phyloP scores from a whole-genome alignment of 306 rosid species.

The Sechiopsis laciniata region DNA sequence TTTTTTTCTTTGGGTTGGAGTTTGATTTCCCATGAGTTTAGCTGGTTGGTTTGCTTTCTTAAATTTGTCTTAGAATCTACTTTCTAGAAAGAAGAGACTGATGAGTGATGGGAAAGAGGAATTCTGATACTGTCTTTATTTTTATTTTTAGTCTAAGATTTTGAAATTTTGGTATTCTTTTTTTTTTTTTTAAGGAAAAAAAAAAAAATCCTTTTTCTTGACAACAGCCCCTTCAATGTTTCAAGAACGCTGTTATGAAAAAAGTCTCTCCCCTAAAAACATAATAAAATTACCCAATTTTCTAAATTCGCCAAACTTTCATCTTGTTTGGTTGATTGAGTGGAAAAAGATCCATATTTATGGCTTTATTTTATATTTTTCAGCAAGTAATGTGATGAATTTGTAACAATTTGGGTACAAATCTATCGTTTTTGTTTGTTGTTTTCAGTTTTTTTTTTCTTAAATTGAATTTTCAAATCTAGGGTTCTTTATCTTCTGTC shows the following conservation, averaged over 20 bases:
- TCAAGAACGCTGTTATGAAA: neutral
- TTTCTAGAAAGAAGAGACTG: slow-evolving; percentile 8
- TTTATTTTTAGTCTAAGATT: neutral
- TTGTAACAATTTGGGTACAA: neutral
- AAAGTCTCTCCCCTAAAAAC: too few relatives aligned
- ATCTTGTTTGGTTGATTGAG: neutral
- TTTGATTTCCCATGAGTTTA: slow-evolving; percentile 5
- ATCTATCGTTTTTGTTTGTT: neutral
- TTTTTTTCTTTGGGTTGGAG: neutral
- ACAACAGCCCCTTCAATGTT: neutral
- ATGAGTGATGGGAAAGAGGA: neutral
- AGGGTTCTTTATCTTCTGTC: too few relatives aligned
- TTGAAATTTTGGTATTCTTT: neutral
- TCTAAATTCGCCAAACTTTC: neutral
- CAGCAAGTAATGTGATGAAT: neutral
- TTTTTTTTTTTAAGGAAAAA: neutral
- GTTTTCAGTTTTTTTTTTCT: too few relatives aligned
- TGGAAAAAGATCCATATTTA: too few relatives aligned
- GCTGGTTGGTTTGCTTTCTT: slow-evolving; percentile 18
- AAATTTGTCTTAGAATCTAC: slow-evolving; percentile 22
- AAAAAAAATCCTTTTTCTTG: too few relatives aligned
- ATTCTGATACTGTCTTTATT: slow-evolving; percentile 1
- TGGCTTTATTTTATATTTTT: too few relatives aligned
- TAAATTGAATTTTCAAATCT: neutral
- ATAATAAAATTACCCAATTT: neutral